Conservation (phyloP, 257 asterid genomes). For the Cinchona pubescens region DNA sequence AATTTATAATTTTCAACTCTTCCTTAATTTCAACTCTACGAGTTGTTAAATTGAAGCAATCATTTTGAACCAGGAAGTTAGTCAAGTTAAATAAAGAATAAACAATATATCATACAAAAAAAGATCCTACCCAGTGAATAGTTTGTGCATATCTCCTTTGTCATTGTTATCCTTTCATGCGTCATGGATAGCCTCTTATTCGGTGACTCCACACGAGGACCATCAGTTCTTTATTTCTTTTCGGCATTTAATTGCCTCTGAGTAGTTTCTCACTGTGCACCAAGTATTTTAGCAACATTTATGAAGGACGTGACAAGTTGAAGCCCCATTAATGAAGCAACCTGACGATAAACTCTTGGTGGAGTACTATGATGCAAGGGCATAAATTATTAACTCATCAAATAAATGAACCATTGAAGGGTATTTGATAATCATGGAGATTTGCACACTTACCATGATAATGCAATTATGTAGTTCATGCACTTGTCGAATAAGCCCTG, state of each 20-base stretch:
- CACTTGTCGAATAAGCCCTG: constrained; percentile 77
- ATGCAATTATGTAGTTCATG: constrained; percentile 80
- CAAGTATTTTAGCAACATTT: constrained; percentile 80
- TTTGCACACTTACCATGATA: constrained; percentile 75
- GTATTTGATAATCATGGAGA: neutral
- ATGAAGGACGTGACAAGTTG: constrained; percentile 97
- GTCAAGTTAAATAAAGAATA: neutral
- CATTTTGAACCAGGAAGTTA: neutral
- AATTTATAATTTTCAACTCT: neutral
- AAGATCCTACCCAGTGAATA: constrained; percentile 70
- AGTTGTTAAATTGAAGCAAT: neutral
- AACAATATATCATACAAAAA: neutral
- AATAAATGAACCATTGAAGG: constrained; percentile 19
- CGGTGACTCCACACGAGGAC: constrained; percentile 91
- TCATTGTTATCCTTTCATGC: constrained; percentile 80
- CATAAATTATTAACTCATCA: constrained; percentile 19
- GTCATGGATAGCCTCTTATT: constrained; percentile 65
- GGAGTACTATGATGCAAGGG: constrained; percentile 71
- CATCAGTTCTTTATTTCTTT: constrained; percentile 71
- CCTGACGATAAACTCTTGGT: constrained; percentile 89
- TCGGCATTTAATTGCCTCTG: constrained; percentile 97
- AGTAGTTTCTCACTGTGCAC: constrained; percentile 85
- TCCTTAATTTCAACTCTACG: neutral
- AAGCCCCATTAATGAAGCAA: constrained; percentile 93
- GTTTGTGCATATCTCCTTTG: constrained; percentile 94